These are phyloP conservation scores for Brettanomyces bruxellensis DNA, from an alignment of 805 yeast genomes.

Conservation along the genomic window DNA sequence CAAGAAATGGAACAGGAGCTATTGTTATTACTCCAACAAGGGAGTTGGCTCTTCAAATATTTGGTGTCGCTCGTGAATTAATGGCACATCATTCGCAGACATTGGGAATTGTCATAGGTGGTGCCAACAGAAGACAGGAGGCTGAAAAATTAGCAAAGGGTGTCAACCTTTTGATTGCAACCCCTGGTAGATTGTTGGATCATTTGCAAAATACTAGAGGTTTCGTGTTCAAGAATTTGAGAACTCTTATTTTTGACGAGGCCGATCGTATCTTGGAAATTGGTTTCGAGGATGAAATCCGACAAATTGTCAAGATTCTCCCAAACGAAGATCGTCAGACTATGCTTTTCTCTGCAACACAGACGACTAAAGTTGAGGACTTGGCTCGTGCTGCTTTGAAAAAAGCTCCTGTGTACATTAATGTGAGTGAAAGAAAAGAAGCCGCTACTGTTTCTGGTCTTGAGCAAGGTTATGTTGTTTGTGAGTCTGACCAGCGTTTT, in stretches of 20 bases:
- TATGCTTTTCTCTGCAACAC: slow-evolving; percentile 98
- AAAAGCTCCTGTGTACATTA: slow-evolving; percentile 88
- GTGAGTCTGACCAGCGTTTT: slow-evolving; percentile 93
- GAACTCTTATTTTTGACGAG: slow-evolving; percentile 92
- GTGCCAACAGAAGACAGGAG: slow-evolving; percentile 95
- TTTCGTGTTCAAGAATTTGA: slow-evolving; percentile 87
- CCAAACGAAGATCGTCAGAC: slow-evolving; percentile 92
- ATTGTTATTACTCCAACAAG: slow-evolving; percentile 94
- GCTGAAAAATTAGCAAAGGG: slow-evolving; percentile 92
- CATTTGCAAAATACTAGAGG: slow-evolving; percentile 94
- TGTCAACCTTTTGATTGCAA: slow-evolving; percentile 87
- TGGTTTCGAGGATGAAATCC: slow-evolving; percentile 99
- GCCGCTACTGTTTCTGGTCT: slow-evolving; percentile 92
- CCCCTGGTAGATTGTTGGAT: slow-evolving; percentile 95
- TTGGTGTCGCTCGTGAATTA: slow-evolving; percentile 94
- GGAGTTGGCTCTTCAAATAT: slow-evolving; percentile 94
- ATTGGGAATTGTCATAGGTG: slow-evolving; percentile 94
- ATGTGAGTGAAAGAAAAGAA: slow-evolving; percentile 77
- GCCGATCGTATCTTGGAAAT: slow-evolving; percentile 97
- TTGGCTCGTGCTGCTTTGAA: slow-evolving; percentile 92
- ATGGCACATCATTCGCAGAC: slow-evolving; percentile 90
- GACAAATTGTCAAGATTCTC: slow-evolving; percentile 85
- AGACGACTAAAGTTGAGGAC: slow-evolving; percentile 97
- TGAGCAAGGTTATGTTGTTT: slow-evolving; percentile 97
- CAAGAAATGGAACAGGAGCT: slow-evolving; percentile 97